Evolutionary conservation across 257 asterid genomes (phyloP).

Genomic region (Plantago major): DNA sequence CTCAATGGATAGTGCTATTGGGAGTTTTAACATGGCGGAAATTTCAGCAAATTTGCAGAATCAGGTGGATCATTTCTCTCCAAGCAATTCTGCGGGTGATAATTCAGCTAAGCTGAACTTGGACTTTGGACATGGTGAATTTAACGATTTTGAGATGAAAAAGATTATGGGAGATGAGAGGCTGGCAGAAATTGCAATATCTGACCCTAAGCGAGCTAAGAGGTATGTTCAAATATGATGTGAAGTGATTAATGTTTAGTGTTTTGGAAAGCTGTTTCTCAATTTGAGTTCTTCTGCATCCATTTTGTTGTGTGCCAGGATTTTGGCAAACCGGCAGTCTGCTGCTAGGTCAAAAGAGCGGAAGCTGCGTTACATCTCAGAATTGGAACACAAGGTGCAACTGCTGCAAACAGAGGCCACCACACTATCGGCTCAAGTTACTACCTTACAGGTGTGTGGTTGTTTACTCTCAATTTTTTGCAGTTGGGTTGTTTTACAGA

Average conservation of each 20-base stretch:
- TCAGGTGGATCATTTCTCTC: conserved; percentile 47
- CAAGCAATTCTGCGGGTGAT: conserved; percentile 51
- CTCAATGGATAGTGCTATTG: conserved; percentile 80
- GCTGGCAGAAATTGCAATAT: conserved; percentile 69
- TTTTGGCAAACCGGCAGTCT: conserved; percentile 87
- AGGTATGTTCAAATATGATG: conserved; percentile 35
- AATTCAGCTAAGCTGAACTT: conserved; percentile 35
- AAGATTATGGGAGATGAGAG: conserved; percentile 83
- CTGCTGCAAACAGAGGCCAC: conserved; percentile 78
- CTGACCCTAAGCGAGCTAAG: conserved; percentile 86
- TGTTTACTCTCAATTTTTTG: not conserved
- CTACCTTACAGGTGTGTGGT: conserved; percentile 57
- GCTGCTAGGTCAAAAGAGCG: conserved; percentile 98
- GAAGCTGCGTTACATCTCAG: conserved; percentile 81
- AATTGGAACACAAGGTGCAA: conserved; percentile 87
- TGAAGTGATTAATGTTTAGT: not conserved
- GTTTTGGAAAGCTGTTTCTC: not conserved
- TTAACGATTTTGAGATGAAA: conserved; percentile 68
- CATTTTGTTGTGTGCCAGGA: conserved; percentile 38
- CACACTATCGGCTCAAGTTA: conserved; percentile 65
- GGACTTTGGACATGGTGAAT: conserved; percentile 69
- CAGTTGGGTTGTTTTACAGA: conserved; percentile 2
- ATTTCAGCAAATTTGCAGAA: conserved; percentile 43
- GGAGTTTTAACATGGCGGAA: conserved; percentile 45
- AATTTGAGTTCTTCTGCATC: conserved; percentile 1